Base-by-base conservation (phyloP, 768 basidiomycete species). In the button mushroom (Agaricus bisporus) region DNA sequence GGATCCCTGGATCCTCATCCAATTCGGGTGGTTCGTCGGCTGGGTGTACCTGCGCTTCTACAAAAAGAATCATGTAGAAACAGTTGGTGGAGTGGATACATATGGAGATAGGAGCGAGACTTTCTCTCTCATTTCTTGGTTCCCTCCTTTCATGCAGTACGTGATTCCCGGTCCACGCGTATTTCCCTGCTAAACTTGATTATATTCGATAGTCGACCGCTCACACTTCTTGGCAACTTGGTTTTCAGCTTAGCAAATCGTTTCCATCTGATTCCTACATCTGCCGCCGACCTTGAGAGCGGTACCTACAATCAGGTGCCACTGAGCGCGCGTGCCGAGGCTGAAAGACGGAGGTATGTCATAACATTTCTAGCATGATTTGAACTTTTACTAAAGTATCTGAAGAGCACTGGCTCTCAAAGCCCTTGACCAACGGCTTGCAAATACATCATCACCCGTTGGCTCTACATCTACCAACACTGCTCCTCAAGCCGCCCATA, bases 1-100 rank as follows among this genome's bases (percentile, higher is more conserved):
- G 66, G 86, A 83, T 54, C 93, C 92, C 14, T 95, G 83, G 75
- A 91, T 95, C 48, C 72, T 94, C 63, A 94, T 98, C 58, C 97
- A 99, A 65, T 99, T 98, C 66, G 97, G 95, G n/a, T 99, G 95
- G 93, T 87, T 97, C 53, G 89, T 94, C 7, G 81, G 88, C 29
- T 99, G 93, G 89, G 77, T 91, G 50, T 99, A 97, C 70, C 80
- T 99, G 32, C 85, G 97, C 36, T 98, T 99, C 75, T 93, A 98
- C 77, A 98, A 98, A 73, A 85, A 88, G 67, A 88, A 87, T 62
- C 71, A 79, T 4, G 75, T 74, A 32, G 89, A 92, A 54, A 66
- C 78, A 0, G 65, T 82, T 32, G 80, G 77, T 44, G 86, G 87
- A 4, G 72, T 72, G 4, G 79, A 75, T n/a, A 80, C 82, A 4